Evolutionary conservation across 805 yeast species (phyloP).

Genomic region (Teunomyces gatunensis): DNA sequence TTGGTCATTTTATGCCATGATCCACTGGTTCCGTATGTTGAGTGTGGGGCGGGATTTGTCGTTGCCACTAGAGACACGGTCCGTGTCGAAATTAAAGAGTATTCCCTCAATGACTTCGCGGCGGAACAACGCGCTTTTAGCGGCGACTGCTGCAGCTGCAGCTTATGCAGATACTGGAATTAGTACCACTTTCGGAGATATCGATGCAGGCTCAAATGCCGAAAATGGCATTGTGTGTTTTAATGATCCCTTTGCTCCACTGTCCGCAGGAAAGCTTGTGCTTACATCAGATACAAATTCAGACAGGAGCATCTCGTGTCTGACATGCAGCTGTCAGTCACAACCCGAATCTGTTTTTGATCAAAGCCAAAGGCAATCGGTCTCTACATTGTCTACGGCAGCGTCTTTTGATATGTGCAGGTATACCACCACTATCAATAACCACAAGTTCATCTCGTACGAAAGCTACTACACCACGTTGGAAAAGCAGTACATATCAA

Average conservation of each 20-base stretch:
- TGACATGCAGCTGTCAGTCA: background rate
- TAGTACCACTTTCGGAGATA: background rate
- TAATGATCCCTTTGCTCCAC: background rate
- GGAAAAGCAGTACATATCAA: conserved; percentile 37
- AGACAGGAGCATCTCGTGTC: background rate
- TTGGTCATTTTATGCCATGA: conserved; percentile 41
- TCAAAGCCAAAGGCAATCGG: background rate
- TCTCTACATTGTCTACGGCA: background rate
- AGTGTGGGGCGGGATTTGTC: conserved; percentile 35
- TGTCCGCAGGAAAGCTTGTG: background rate
- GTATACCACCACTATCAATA: conserved; percentile 8
- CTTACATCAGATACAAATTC: background rate
- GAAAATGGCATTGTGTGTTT: background rate
- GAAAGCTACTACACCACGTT: conserved; percentile 17
- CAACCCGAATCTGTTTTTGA: background rate
- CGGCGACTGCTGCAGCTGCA: conserved; percentile 21
- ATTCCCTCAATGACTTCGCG: conserved; percentile 20
- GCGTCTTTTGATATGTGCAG: background rate
- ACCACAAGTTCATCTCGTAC: conserved; percentile 11
- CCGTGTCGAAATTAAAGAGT: conserved; percentile 22
- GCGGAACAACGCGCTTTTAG: conserved; percentile 22
- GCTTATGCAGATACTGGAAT: background rate
- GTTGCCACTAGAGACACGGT: conserved; percentile 26
- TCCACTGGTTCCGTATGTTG: conserved; percentile 37
- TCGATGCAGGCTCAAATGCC: background rate